Evolutionary conservation across 2,329 filamentous ascomycete genomes (phyloP).

Genomic region (Aspergillus chevalieri): DNA sequence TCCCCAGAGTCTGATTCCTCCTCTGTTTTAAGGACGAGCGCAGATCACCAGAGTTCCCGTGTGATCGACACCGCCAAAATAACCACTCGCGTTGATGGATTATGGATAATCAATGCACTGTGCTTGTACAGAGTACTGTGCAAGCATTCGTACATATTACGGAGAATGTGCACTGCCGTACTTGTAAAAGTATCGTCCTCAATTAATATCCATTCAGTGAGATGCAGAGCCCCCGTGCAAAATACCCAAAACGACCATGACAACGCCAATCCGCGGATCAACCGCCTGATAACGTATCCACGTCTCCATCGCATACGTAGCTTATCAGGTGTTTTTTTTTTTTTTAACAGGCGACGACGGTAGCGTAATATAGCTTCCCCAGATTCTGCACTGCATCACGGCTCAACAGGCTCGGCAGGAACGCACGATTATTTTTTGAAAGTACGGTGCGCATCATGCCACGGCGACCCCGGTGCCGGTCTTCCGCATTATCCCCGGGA

Average conservation of each 20-base stretch:
- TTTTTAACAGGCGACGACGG: no score
- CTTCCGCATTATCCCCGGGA: no score
- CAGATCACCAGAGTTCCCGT: conserved; percentile 14
- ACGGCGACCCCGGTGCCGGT: no score
- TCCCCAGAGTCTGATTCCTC: background rate
- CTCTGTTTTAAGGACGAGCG: background rate
- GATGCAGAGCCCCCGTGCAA: no score
- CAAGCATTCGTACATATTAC: background rate
- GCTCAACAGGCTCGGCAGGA: no score
- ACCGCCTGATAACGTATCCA: background rate
- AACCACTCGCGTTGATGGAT: background rate
- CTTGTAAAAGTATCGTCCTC: background rate
- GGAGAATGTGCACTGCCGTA: background rate
- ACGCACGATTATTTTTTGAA: no score
- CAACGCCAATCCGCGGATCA: background rate
- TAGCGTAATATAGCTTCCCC: no score
- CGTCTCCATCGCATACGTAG: background rate
- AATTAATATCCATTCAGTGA: background rate
- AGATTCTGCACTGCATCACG: no score
- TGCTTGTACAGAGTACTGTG: background rate
- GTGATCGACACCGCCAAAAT: conserved; percentile 16
- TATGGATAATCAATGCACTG: background rate
- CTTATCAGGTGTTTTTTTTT: no score
- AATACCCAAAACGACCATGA: no score
- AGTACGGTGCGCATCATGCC: no score